Base-by-base conservation (phyloP, 441 rosid genomes). In the Eruca vesicaria region DNA sequence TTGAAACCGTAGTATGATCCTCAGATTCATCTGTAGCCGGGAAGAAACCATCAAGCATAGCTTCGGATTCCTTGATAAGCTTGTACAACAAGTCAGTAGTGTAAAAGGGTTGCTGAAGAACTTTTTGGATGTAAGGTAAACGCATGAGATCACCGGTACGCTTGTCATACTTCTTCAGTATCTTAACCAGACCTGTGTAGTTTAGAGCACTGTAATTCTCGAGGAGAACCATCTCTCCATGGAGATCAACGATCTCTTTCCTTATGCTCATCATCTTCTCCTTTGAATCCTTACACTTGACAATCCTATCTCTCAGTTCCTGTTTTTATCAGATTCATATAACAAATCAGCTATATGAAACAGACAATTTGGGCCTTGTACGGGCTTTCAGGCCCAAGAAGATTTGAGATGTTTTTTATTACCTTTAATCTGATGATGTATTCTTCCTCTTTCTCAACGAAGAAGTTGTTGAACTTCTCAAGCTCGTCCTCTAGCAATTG, bases 391-490 rank as follows among this genome's bases (percentile, higher is more conserved):
- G 48, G 48, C 48, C 45, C 48, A 38, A 23, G 2, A 12, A 1
- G 0, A 29, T 29, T 29, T 7, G 20, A 7, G 53, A 45, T 50
- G 23, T 45, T 43, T 45, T 45, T 41, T 41, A n/a, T 52, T 52
- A 56, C 97, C 94, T 94, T 94, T 62, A 92, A 81, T 75, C 86
- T 82, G 80, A 94, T 94, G 86, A 94, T 87, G 68, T 92, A 90
- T 61, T 94, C 99, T 80, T 94, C 99, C 84, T 94, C 97, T 28
- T 94, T 84, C 81, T 92, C 98, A 11, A 92, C 92, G 74, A 94
- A 92, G 85, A 94, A 92, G 19, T 84, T 41, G 68, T 94, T 94
- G 80, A 94, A 92, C 77, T 94, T 92, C 89, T 94, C 97, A 16
- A 94, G 69, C 81, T 94, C 98, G 50, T 79, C 92, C 65, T 94